Conservation (phyloP, 2,329 filamentous ascomycete genomes). For the Monosporascus sp. region DNA sequence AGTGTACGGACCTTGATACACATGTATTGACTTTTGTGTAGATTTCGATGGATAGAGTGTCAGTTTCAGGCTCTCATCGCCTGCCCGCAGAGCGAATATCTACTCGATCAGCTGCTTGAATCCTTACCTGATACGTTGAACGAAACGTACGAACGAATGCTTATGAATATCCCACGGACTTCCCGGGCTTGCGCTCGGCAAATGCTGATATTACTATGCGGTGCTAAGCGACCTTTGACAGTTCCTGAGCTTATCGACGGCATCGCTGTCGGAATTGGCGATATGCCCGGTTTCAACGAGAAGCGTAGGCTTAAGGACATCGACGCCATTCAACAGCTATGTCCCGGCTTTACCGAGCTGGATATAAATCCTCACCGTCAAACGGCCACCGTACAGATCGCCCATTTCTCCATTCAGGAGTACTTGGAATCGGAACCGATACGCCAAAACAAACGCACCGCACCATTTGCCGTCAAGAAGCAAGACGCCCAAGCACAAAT, state of each 20-base stretch:
- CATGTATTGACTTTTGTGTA: conserved; percentile 7
- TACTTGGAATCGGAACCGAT: background rate
- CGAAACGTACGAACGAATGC: conserved; percentile 31
- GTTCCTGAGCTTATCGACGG: background rate
- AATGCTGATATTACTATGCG: background rate
- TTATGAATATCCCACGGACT: conserved; percentile 4
- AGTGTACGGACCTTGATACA: conserved; percentile 4
- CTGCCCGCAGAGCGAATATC: conserved; percentile 13
- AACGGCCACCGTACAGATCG: background rate
- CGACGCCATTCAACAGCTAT: background rate
- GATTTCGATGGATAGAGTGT: conserved; percentile 32
- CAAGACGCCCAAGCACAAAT: background rate
- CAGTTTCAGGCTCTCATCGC: conserved; percentile 23
- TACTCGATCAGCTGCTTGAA: conserved; percentile 24
- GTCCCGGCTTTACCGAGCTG: background rate
- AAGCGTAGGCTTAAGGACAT: background rate
- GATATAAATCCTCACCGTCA: no score
- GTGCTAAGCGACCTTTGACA: background rate
- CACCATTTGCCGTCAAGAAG: background rate
- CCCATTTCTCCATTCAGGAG: background rate
- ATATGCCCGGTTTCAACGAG: background rate
- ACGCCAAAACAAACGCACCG: background rate
- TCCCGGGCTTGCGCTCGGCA: background rate
- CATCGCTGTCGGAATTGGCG: background rate
- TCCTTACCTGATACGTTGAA: conserved; percentile 27